Conservation (phyloP, 139 green algal genomes). For the Yamagishiella unicocca region DNA sequence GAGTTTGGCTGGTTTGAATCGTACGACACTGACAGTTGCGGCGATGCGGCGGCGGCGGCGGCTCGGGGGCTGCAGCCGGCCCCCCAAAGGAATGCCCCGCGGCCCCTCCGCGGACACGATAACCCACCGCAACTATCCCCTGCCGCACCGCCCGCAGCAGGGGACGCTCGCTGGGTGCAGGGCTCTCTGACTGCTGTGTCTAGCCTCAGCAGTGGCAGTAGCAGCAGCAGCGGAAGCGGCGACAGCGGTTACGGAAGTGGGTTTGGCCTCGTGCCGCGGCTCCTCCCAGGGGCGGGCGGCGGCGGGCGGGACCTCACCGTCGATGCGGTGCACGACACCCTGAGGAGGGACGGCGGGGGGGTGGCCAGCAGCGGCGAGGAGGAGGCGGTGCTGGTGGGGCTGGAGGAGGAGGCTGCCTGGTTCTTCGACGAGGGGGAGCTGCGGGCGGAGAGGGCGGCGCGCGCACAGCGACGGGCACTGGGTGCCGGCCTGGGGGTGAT, state of each 20-base stretch:
- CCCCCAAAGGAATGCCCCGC: too few relatives aligned
- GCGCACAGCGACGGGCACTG: neutral
- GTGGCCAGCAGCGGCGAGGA: neutral
- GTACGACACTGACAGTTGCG: neutral
- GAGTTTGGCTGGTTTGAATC: conserved; percentile 38
- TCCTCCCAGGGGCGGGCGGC: neutral
- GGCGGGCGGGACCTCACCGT: too few relatives aligned
- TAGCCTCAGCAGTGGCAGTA: too few relatives aligned
- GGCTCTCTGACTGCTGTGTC: too few relatives aligned
- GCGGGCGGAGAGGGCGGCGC: conserved; percentile 16
- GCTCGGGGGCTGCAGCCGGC: too few relatives aligned
- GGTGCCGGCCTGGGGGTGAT: neutral
- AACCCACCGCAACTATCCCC: too few relatives aligned
- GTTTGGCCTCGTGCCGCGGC: neutral
- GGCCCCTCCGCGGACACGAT: too few relatives aligned
- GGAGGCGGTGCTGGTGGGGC: neutral
- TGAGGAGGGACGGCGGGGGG: too few relatives aligned
- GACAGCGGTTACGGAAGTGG: neutral
- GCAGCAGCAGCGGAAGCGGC: neutral
- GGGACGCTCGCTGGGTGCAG: too few relatives aligned
- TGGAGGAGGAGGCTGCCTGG: conserved; percentile 25
- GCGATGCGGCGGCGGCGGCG: neutral
- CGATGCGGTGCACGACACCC: too few relatives aligned
- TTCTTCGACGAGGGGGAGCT: conserved; percentile 35
- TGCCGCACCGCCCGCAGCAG: too few relatives aligned